phyloP scores from a whole-genome alignment of 192 early-diverging fungal genomes.

The Coemansia sp. region DNA sequence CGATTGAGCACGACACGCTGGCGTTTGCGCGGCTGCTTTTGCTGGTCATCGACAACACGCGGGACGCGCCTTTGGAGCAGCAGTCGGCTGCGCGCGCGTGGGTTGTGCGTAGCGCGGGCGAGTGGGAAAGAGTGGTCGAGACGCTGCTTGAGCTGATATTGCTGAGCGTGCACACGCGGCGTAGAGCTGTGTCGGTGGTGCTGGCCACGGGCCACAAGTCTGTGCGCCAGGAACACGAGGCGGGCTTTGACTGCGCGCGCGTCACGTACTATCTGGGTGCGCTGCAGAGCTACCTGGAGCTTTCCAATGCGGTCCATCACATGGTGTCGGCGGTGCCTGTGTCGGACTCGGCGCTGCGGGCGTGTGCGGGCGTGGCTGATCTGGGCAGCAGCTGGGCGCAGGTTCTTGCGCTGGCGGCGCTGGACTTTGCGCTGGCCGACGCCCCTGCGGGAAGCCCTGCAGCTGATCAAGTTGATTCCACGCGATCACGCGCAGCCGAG shows the following conservation, averaged over 20 bases:
- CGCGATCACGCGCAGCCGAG: constrained; percentile 19
- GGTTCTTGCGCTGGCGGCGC: constrained; percentile 4
- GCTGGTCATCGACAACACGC: constrained; percentile 65
- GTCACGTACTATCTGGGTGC: constrained; percentile 26
- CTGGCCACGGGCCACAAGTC: constrained; percentile 20
- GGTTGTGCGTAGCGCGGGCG: constrained; percentile 21
- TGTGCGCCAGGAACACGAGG: constrained; percentile 18
- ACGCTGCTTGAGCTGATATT: constrained; percentile 36
- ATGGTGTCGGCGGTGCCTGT: constrained; percentile 7
- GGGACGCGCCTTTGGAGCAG: not conserved
- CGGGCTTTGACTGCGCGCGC: constrained; percentile 24
- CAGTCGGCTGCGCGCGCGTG: constrained; percentile 37
- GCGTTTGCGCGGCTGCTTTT: constrained; percentile 76
- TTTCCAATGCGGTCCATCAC: constrained; percentile 10
- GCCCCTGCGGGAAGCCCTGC: not conserved
- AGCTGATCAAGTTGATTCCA: constrained; percentile 8
- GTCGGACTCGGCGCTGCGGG: not conserved
- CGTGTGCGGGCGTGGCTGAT: constrained; percentile 4
- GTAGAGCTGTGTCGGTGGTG: not conserved
- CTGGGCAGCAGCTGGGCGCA: constrained; percentile 26
- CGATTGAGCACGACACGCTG: constrained; percentile 28
- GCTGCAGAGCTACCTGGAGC: constrained; percentile 23
- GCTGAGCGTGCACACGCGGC: constrained; percentile 21
- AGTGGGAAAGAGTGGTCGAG: constrained; percentile 29
- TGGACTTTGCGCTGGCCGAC: constrained; percentile 36